Base-by-base conservation (phyloP, 2,329 filamentous ascomycete species). In the Davidsoniella neocaledoniae region DNA sequence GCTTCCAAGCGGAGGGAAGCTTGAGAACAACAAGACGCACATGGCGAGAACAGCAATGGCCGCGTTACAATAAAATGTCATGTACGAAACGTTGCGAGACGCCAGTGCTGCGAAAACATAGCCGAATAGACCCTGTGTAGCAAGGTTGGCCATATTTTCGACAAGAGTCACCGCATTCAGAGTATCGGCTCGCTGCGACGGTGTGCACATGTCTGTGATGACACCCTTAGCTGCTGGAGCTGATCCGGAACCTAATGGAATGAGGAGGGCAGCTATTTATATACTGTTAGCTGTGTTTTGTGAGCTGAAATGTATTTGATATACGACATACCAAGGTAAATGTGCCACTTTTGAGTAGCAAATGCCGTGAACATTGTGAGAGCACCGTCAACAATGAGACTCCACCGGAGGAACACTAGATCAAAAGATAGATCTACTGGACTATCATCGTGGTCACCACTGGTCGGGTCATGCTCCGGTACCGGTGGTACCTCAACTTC, bases 211-310 rank as follows among this genome's bases (percentile, higher is more conserved):
- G 51, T 81, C 74, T 0, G 82, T 72, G 53, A 85, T 83, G n/a
- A 81, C 77, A 0, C 81, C 81, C 55, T 85, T 86, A 1, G 79
- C 78, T 0, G 81, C 78, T 0, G 79, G 73, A 0, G 79, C 81
- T 0, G 80, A 80, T 0, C 81, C 81, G 0, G 80, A 81, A 0
- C 77, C 79, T 26, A 85, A 74, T 0, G 81, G 81, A 0, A 86
- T 67, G 1, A 84, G 59, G 23, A 75, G 71, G 0, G 78, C 78
- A 1, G 80, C 73, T 71, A 52, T 0, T n/a, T 26, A 3, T 0
- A 2, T 48, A 44, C 25, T 4, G 7, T 49, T 43, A 49, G 47
- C 16, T 7, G n/a, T 14, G 39, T 41, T 41, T 17, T 3, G 10
- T 14, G 5, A 6, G 6, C 41, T 1, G 29, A 26, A 3, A 2